Percentiles rank a stretch among this genome's conserved stretches.
Conservation (phyloP, 352 stramenopile genomes). For the Thalassiosira exigua region DNA sequence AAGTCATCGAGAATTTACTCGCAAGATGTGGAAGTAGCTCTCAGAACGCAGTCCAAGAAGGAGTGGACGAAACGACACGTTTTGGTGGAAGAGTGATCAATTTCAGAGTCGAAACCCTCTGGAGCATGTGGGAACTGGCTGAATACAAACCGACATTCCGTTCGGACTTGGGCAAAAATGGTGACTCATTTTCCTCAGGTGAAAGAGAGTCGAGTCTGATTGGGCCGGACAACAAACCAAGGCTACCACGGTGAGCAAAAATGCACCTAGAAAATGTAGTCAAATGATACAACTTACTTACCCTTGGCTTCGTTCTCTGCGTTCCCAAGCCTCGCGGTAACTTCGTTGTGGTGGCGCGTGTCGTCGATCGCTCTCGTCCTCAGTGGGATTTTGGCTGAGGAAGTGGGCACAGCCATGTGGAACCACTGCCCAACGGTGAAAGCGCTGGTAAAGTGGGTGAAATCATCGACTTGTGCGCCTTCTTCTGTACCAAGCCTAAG, state of each 20-base stretch:
- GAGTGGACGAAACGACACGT: too few species aligned
- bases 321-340: conserved; percentile 19
- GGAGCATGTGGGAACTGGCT: conserved; percentile 67
- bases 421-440: conserved; percentile 69
- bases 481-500: too few species aligned
- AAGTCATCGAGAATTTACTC: conserved; percentile 74
- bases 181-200: conserved; percentile 6
- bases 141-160: conserved; percentile 53
- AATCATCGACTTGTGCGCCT: too few species aligned
- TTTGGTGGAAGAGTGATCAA: too few species aligned
- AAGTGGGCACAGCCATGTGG: conserved; percentile 62
- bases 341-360: conserved; percentile 72
- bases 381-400: conserved; percentile 50
- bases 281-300: too few species aligned
- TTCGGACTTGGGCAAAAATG: neutral
- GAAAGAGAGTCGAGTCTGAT: neutral
- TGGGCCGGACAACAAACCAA: neutral
- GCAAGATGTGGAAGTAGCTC: conserved; percentile 49
- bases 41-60: too few species aligned
- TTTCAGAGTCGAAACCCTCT: conserved; percentile 53
- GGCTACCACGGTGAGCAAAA: conserved; percentile 23
- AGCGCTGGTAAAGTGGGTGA: conserved; percentile 60
- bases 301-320: too few species aligned
- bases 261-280: too few species aligned
- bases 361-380: conserved; percentile 68